Evolutionary conservation across 2,329 filamentous ascomycete genomes (phyloP).

Genomic region (Juglanconis juglandina): DNA sequence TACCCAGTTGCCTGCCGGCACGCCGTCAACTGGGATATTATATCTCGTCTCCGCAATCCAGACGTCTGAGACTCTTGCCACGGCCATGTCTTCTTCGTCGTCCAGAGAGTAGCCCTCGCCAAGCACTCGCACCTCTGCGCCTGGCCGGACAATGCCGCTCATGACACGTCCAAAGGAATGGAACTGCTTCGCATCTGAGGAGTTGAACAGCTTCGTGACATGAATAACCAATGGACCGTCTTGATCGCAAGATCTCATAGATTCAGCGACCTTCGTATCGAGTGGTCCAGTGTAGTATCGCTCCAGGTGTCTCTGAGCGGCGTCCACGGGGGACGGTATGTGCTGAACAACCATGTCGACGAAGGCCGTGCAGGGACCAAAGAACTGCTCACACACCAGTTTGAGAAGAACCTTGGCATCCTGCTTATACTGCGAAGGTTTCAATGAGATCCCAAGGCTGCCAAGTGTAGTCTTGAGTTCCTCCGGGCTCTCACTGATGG

Average conservation of each 20-base stretch:
- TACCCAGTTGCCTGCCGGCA: conserved; percentile 91
- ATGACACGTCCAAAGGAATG: conserved; percentile 86
- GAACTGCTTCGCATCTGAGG: conserved; percentile 85
- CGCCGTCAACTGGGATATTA: conserved; percentile 84
- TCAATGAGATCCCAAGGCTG: conserved; percentile 77
- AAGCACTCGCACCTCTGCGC: conserved; percentile 81
- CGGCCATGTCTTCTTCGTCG: conserved; percentile 95
- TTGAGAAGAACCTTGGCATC: conserved; percentile 88
- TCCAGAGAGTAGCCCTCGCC: conserved; percentile 95
- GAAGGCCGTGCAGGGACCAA: conserved; percentile 82
- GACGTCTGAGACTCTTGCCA: conserved; percentile 78
- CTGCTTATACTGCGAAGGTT: conserved; percentile 86
- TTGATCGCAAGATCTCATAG: conserved; percentile 80
- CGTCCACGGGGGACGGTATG: conserved; percentile 79
- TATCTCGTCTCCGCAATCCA: conserved; percentile 92
- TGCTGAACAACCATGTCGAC: conserved; percentile 94
- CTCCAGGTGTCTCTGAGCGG: conserved; percentile 72
- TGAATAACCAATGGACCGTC: conserved; percentile 91
- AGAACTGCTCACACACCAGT: conserved; percentile 91
- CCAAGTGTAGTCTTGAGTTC: conserved; percentile 77
- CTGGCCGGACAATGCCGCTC: conserved; percentile 83
- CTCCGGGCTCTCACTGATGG: conserved; percentile 83
- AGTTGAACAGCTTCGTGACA: conserved; percentile 89
- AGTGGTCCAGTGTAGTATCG: conserved; percentile 88
- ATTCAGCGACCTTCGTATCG: conserved; percentile 73